A percentile compares a stretch with the other conserved stretches of the same genome.
Evolutionary conservation across 148 eudicot genomes (phyloP).

Genomic region (Rhododendron mucronatum): DNA sequence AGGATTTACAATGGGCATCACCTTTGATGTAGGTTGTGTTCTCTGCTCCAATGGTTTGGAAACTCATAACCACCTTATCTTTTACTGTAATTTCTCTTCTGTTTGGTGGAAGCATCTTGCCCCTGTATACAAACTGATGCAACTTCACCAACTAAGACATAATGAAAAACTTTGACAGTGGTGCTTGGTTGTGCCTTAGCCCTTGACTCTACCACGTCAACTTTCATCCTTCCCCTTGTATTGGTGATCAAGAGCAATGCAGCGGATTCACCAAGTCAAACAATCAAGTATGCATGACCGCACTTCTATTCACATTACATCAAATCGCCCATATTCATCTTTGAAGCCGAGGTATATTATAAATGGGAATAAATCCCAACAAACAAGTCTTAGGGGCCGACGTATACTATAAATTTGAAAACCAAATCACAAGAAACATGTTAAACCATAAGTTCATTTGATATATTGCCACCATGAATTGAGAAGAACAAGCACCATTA

Average conservation of each 20-base stretch:
- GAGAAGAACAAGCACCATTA: neutral
- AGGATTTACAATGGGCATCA: too few relatives aligned
- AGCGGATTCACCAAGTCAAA: neutral
- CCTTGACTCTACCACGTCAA: neutral
- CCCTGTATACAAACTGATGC: neutral
- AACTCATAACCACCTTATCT: neutral
- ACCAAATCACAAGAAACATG: neutral
- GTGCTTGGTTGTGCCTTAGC: neutral
- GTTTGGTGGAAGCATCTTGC: neutral
- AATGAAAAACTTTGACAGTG: neutral
- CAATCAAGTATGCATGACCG: neutral
- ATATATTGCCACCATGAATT: neutral
- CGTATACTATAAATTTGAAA: neutral
- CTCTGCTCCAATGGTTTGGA: neutral
- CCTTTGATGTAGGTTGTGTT: neutral
- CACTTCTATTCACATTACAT: neutral
- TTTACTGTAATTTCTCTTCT: neutral
- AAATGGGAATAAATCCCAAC: neutral
- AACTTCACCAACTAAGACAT: neutral
- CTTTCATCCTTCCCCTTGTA: neutral
- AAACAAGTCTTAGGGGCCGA: neutral
- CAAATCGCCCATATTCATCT: neutral
- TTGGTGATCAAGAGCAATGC: neutral
- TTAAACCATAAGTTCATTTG: neutral
- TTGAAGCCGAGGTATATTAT: neutral